A percentile compares a stretch with the other conserved stretches of the same genome.
Conservation (phyloP, 305 asterid genomes). For the Fraxinus albicans region DNA sequence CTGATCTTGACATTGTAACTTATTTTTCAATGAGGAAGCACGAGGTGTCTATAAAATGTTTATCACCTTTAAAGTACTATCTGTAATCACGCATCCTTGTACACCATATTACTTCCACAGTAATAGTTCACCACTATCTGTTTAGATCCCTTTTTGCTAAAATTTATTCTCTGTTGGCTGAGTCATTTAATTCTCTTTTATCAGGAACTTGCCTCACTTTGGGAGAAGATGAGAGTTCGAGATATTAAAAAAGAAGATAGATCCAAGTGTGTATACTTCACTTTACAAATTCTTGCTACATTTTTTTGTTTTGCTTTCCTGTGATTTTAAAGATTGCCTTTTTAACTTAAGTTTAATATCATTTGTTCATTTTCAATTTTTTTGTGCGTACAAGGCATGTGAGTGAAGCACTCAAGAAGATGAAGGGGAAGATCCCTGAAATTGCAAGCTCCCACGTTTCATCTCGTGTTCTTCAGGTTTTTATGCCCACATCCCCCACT, state of each 20-base stretch:
- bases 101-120: neutral
- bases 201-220: constrained; percentile 76
- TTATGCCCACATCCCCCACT: constrained; percentile 11
- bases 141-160: constrained; percentile 7
- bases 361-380: constrained; percentile 1
- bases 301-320: neutral
- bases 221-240: constrained; percentile 92
- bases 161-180: constrained; percentile 23
- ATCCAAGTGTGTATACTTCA: constrained; percentile 48
- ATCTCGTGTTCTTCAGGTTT: constrained; percentile 96
- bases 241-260: constrained; percentile 74
- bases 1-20: neutral
- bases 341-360: neutral
- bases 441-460: constrained; percentile 81
- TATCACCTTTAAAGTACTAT: neutral
- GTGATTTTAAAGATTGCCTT: neutral
- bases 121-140: neutral
- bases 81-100: neutral
- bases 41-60: neutral
- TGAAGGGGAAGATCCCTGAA: constrained; percentile 90
- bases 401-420: constrained; percentile 73
- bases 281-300: constrained; percentile 15
- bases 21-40: neutral
- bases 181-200: constrained; percentile 18
- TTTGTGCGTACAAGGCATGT: constrained; percentile 48